A percentile compares a stretch with the other conserved stretches of the same genome.
phyloP scores from a whole-genome alignment of 768 basidiomycete species.

The Boletus barrowsii region DNA sequence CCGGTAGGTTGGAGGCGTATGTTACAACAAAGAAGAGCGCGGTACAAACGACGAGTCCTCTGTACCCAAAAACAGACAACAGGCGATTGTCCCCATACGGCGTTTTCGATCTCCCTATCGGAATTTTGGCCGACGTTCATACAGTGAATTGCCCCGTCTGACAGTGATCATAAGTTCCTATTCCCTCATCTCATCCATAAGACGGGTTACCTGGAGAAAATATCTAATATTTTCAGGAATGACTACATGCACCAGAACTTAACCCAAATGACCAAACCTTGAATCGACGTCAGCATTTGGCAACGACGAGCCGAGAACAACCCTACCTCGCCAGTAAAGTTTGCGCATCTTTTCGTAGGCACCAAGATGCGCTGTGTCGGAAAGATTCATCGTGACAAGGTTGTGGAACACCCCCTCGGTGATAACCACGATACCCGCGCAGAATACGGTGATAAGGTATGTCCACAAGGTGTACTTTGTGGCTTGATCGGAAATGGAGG shows the following conservation, averaged over 20 bases:
- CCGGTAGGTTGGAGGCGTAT: too few relatives aligned
- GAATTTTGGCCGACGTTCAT: not conserved
- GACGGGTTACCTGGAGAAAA: not conserved
- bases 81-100: not conserved
- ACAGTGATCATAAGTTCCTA: not conserved
- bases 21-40: not conserved
- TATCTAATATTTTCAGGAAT: too few relatives aligned
- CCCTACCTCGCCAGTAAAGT: constrained; percentile 16
- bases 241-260: constrained; percentile 21
- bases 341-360: constrained; percentile 12
- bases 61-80: not conserved
- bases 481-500: constrained; percentile 4
- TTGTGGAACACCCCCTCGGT: constrained; percentile 22
- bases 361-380: constrained; percentile 16
- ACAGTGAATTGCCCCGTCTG: not conserved
- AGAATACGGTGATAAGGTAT: constrained; percentile 22
- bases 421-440: constrained; percentile 7
- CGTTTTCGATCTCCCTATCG: not conserved
- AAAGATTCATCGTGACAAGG: constrained; percentile 7
- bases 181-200: not conserved
- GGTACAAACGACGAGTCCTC: not conserved
- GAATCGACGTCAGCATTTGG: not conserved
- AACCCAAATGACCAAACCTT: constrained; percentile 14
- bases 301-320: too few relatives aligned
- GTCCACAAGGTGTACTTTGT: constrained; percentile 10